phyloP scores from a whole-genome alignment of 2,329 filamentous ascomycete species.

The Aspergillus latus region DNA sequence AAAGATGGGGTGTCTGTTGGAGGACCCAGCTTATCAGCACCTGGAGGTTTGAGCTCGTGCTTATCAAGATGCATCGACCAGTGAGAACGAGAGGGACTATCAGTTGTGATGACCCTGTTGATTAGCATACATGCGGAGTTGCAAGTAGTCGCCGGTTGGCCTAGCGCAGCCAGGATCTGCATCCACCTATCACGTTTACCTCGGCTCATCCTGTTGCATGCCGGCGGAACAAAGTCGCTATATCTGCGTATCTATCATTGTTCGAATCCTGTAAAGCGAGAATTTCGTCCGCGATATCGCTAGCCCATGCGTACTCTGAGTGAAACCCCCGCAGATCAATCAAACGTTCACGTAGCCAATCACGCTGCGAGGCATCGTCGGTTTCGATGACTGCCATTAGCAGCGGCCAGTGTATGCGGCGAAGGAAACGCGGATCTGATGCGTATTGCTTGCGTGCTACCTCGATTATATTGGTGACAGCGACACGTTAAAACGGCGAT shows the following conservation, averaged over 20 bases:
- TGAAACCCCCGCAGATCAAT: constrained; percentile 30
- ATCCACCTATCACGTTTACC: constrained; percentile 17
- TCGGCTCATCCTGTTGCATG: constrained; percentile 17
- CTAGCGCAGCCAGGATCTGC: constrained; percentile 1
- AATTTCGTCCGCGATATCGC: constrained; percentile 31
- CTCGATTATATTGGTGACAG: constrained; percentile 31
- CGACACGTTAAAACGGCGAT: constrained; percentile 28
- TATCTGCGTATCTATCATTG: constrained; percentile 26
- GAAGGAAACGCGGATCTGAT: constrained; percentile 32
- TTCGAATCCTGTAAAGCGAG: constrained; percentile 28
- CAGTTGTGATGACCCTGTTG: constrained; percentile 1
- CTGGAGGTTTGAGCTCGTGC: background rate
- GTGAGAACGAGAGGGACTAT: constrained; percentile 9
- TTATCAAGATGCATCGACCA: constrained; percentile 5
- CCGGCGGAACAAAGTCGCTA: constrained; percentile 29
- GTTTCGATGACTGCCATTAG: constrained; percentile 37
- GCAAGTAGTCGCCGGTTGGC: background rate
- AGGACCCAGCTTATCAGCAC: constrained; percentile 8
- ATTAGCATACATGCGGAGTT: constrained; percentile 3
- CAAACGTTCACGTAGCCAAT: constrained; percentile 34
- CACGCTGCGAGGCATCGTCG: constrained; percentile 27
- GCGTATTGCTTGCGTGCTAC: constrained; percentile 34
- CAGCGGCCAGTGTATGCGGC: constrained; percentile 36
- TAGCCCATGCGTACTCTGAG: constrained; percentile 33
- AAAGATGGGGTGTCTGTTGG: background rate